These are phyloP conservation scores for Cladophialophora carrionii DNA, from an alignment of 2,329 filamentous ascomycete species.

Conservation along the genomic window DNA sequence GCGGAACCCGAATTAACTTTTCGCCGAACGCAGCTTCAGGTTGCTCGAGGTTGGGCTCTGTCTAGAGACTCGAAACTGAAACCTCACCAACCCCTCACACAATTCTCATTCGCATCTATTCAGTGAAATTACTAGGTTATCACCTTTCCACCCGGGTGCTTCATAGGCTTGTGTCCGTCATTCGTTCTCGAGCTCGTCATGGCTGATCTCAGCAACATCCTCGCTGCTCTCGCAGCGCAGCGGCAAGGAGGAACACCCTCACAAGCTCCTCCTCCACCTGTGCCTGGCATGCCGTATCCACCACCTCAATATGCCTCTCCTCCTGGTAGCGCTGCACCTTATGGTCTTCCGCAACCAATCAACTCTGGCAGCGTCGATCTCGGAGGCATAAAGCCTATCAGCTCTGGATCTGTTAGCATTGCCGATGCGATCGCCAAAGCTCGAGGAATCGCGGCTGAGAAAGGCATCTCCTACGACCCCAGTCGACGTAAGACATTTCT, in stretches of 20 bases:
- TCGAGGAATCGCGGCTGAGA: constrained; percentile 77
- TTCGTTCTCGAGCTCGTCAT: constrained; percentile 11
- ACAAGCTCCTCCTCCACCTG: constrained; percentile 45
- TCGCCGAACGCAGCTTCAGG: background rate
- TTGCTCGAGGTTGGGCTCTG: background rate
- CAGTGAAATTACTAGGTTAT: background rate
- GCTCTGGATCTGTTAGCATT: constrained; percentile 79
- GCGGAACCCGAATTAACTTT: constrained; percentile 1
- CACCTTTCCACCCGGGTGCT: background rate
- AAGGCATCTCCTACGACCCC: constrained; percentile 63
- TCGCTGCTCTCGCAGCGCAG: constrained; percentile 59
- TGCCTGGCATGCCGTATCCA: constrained; percentile 47
- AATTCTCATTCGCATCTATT: background rate
- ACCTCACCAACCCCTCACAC: constrained; percentile 1
- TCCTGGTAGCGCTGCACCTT: constrained; percentile 48
- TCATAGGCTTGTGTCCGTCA: background rate
- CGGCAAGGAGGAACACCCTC: constrained; percentile 53
- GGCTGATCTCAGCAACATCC: constrained; percentile 55
- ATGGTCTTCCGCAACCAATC: constrained; percentile 48
- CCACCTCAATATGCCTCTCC: constrained; percentile 51
- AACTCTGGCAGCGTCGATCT: constrained; percentile 75
- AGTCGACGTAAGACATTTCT: constrained; percentile 39
- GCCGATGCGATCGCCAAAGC: constrained; percentile 83
- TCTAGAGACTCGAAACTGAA: constrained; percentile 9
- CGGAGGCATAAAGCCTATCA: constrained; percentile 76